A percentile compares a stretch with the other conserved stretches of the same genome.
These are phyloP conservation scores for Aegilops tauschii DNA, from an alignment of 176 grass and related monocot genomes.

Conservation along the genomic window DNA sequence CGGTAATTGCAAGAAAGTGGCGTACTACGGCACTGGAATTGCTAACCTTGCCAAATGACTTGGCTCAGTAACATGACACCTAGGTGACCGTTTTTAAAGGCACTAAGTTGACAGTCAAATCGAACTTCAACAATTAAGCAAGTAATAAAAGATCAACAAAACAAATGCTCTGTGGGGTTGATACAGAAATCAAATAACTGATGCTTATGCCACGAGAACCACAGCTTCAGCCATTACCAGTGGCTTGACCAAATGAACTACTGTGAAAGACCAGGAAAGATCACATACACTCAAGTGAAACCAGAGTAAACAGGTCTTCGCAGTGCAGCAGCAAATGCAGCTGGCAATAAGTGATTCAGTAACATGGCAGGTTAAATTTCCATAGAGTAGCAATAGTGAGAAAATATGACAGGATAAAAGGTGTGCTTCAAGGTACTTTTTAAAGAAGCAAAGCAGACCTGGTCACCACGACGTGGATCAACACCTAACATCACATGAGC, in stretches of 20 bases:
- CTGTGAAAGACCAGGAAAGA: neutral
- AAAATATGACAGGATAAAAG: neutral
- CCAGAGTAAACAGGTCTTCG: neutral
- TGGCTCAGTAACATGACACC: neutral
- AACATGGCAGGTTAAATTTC: neutral
- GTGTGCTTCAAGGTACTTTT: neutral
- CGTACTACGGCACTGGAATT: neutral
- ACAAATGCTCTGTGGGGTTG: neutral
- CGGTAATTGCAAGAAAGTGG: neutral
- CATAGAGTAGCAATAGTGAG: neutral
- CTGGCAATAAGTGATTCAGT: neutral
- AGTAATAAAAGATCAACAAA: neutral
- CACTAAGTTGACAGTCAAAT: neutral
- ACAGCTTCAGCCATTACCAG: neutral
- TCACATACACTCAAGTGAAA: neutral
- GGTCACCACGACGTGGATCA: slow-evolving; percentile 92
- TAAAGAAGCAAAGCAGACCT: slow-evolving; percentile 36
- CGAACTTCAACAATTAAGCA: neutral
- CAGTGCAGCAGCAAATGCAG: neutral
- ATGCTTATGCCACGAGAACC: neutral
- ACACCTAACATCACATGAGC: slow-evolving; percentile 97
- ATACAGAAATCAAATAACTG: neutral
- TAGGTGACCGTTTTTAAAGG: neutral
- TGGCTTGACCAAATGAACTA: neutral
- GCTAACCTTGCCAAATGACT: neutral